Percentiles rank a stretch among this genome's conserved stretches.
Conservation (phyloP, 75 land plant genomes). For the Picea glauca region DNA sequence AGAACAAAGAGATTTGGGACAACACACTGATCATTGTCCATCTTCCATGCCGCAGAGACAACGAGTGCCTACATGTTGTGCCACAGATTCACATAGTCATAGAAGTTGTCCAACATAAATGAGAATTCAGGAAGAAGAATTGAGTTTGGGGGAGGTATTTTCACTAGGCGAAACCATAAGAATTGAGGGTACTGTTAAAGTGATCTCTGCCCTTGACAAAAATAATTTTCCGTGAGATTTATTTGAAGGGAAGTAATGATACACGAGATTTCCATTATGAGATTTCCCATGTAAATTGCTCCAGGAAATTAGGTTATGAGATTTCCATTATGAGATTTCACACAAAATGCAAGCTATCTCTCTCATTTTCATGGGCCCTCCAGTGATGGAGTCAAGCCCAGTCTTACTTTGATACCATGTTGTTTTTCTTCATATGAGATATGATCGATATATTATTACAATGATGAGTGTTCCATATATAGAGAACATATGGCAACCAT, state of each 20-base stretch:
- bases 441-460: too few relatives aligned
- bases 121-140: conserved; percentile 48
- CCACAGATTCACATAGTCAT: conserved; percentile 73
- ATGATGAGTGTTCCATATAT: too few relatives aligned
- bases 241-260: conserved; percentile 45
- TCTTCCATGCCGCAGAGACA: conserved; percentile 61
- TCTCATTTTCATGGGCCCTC: too few relatives aligned
- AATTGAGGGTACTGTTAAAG: conserved; percentile 55
- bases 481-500: too few relatives aligned
- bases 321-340: too few relatives aligned
- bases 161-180: conserved; percentile 63
- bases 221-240: conserved; percentile 37
- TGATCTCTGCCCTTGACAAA: conserved; percentile 56
- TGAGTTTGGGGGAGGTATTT: conserved; percentile 29
- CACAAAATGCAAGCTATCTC: too few relatives aligned
- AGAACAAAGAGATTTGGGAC: conserved; percentile 40
- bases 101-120: conserved; percentile 63
- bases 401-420: too few relatives aligned
- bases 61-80: conserved; percentile 54
- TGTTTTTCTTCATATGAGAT: too few relatives aligned
- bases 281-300: not conserved
- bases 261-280: not conserved
- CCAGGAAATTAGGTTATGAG: too few relatives aligned
- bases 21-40: conserved; percentile 17
- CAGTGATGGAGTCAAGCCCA: too few relatives aligned